Evolutionary conservation across 139 green algal genomes (phyloP).

Genomic region (Micromonas commoda): DNA sequence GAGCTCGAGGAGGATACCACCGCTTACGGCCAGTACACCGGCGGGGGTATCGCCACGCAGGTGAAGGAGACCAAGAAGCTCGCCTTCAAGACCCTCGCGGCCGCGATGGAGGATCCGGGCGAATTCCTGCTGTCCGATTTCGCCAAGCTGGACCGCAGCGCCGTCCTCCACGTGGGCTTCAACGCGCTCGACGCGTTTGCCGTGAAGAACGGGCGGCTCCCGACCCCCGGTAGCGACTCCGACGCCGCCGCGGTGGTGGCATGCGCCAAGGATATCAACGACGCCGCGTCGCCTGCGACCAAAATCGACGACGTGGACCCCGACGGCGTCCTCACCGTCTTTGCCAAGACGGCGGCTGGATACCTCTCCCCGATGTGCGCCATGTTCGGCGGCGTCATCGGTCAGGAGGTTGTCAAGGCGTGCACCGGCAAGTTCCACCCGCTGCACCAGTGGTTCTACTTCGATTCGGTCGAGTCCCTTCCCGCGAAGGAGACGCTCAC

Average conservation of each 20-base stretch:
- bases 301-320: slow-evolving; percentile 30
- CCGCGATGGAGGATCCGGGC: slow-evolving; percentile 68
- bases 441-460: slow-evolving; percentile 70
- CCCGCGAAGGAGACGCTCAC: slow-evolving; percentile 36
- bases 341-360: slow-evolving; percentile 19
- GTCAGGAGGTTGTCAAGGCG: slow-evolving; percentile 96
- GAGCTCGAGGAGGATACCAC: slow-evolving; percentile 84
- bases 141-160: slow-evolving; percentile 85
- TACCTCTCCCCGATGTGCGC: slow-evolving; percentile 78
- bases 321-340: slow-evolving; percentile 2
- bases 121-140: slow-evolving; percentile 97
- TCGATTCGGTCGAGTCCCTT: slow-evolving; percentile 41
- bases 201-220: slow-evolving; percentile 43
- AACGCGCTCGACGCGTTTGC: slow-evolving; percentile 83
- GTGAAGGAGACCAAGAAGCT: slow-evolving; percentile 82
- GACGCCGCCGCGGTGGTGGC: slow-evolving; percentile 67
- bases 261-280: slow-evolving; percentile 60
- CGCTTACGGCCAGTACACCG: slow-evolving; percentile 55
- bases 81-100: slow-evolving; percentile 65
- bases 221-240: slow-evolving; percentile 47
- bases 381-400: slow-evolving; percentile 92
- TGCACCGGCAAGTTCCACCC: slow-evolving; percentile 93
- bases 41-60: slow-evolving; percentile 53
- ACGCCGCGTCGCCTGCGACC: slow-evolving; percentile 4
- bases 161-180: slow-evolving; percentile 87